Base-by-base conservation (phyloP, 73 alveolate genomes). In the Paramecium tetraurelia region DNA sequence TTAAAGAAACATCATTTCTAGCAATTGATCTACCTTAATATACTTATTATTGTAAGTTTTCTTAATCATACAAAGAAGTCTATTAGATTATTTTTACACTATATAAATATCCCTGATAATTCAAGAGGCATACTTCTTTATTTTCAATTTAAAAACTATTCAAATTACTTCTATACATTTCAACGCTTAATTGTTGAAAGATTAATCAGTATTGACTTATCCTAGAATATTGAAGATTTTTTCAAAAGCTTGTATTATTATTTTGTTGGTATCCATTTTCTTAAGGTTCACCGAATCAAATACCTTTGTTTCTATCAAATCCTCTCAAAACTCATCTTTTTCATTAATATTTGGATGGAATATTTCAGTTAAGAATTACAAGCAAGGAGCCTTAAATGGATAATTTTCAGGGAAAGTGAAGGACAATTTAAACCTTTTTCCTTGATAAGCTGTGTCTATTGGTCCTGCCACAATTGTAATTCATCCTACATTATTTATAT, bases 341-440 rank as follows among this genome's bases (percentile, higher is more conserved):
- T 75, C 76, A 20, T 83, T 83, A 20, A 93, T 95, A 58, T 92
- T 93, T 27, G 94, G 95, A 76, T 93, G 96, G 88, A 85, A 92
- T 50, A 93, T 92, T 53, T 29, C 46, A 18, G 96, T 92, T 20
- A 18, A 40, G 86, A 93, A 93, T 35, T 41, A 48, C 33, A 84
- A 86, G 36, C 35, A 87, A 3, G 96, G 96, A 27, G 93, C 83
- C 46, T 92, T 72, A 88, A 92, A 93, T 58, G 96, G 94, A 80
- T 93, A 93, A 69, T 76, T 93, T 7, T 92, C 92, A 44, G 96
- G 96, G 46, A 93, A 36, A 24, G 14, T 40, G 33, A 92, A 24
- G 9, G 35, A n/a, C 7, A 93, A n/a, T 22, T 63, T 92, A 90
- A 93, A 92, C 36, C 92, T 93, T 63, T 93, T 94, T 31, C 94